These are phyloP conservation scores for Ceratobasidium sp. DNA, from an alignment of 1,284 basidiomycete genomes.

Conservation along the genomic window DNA sequence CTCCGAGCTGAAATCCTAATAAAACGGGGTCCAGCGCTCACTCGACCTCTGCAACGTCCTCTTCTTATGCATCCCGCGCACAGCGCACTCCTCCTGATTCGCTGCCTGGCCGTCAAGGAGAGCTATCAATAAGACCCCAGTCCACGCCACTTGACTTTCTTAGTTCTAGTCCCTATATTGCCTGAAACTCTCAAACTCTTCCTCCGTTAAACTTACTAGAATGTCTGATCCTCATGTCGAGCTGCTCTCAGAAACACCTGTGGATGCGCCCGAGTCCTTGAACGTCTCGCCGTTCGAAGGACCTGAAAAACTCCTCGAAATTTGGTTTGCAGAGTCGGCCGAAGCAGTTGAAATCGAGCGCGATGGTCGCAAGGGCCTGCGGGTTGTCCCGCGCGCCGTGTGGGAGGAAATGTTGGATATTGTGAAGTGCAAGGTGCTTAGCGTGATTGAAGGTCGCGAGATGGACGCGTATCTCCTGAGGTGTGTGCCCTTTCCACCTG, in stretches of 20 bases:
- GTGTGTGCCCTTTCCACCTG: constrained; percentile 61
- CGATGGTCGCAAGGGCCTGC: constrained; percentile 66
- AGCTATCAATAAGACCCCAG: constrained; percentile 37
- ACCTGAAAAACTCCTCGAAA: constrained; percentile 97
- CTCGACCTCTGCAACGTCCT: constrained; percentile 47
- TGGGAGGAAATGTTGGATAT: constrained; percentile 99
- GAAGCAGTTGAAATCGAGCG: constrained; percentile 55
- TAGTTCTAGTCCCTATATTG: neutral
- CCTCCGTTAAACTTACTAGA: neutral
- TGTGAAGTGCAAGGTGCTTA: constrained; percentile 97
- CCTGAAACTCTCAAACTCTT: neutral
- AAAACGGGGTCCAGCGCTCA: constrained; percentile 31
- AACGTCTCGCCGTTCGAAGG: constrained; percentile 74
- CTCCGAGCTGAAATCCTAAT: constrained; percentile 15
- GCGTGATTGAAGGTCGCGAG: constrained; percentile 85
- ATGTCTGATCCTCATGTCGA: constrained; percentile 39
- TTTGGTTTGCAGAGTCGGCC: constrained; percentile 92
- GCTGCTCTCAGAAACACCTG: constrained; percentile 31
- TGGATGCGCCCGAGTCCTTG: constrained; percentile 24
- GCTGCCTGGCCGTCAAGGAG: constrained; percentile 42
- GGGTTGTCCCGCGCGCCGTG: constrained; percentile 76
- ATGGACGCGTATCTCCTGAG: constrained; percentile 96
- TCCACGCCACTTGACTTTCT: constrained; percentile 1
- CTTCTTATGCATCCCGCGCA: constrained; percentile 68
- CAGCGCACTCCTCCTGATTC: constrained; percentile 33